phyloP scores from a whole-genome alignment of 495 filamentous ascomycete genomes.

The Aspergillus haitiensis region DNA sequence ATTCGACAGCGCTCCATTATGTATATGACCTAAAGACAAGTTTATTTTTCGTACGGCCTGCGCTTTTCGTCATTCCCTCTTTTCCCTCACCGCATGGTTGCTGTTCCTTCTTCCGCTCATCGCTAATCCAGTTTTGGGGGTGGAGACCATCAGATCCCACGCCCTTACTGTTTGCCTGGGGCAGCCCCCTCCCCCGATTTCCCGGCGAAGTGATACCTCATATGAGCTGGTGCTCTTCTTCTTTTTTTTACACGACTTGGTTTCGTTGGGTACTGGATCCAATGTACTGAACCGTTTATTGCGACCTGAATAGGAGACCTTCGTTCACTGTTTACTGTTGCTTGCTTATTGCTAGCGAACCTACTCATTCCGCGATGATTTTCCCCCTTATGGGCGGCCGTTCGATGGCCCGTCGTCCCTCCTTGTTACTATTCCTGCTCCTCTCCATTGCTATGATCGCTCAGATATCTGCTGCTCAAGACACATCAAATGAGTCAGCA shows the following conservation, averaged over 20 bases:
- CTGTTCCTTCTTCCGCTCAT: conserved; percentile 9
- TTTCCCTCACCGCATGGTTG: conserved; percentile 7
- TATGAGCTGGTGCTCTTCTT: neutral
- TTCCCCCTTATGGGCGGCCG: conserved; percentile 22
- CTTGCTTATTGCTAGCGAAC: neutral
- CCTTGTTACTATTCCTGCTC: conserved; percentile 26
- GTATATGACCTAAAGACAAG: neutral
- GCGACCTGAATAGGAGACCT: neutral
- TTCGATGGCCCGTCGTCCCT: conserved; percentile 29
- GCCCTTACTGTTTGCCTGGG: conserved; percentile 10
- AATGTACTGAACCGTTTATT: neutral
- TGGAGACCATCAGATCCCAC: conserved; percentile 26
- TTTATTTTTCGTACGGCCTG: neutral
- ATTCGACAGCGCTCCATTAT: neutral
- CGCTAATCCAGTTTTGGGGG: conserved; percentile 20
- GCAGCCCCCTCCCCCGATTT: neutral
- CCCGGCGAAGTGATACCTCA: conserved; percentile 10
- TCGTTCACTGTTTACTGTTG: neutral
- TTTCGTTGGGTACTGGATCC: neutral
- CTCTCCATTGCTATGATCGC: conserved; percentile 22
- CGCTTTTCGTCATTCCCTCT: neutral
- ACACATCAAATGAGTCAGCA: conserved; percentile 25
- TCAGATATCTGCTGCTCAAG: conserved; percentile 25
- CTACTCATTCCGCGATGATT: conserved; percentile 17
- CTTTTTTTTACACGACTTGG: neutral